Evolutionary conservation across 2,329 filamentous ascomycete genomes (phyloP), one percentile per base, ranked within the genome.

Genomic region (Westerdykella ornata): DNA sequence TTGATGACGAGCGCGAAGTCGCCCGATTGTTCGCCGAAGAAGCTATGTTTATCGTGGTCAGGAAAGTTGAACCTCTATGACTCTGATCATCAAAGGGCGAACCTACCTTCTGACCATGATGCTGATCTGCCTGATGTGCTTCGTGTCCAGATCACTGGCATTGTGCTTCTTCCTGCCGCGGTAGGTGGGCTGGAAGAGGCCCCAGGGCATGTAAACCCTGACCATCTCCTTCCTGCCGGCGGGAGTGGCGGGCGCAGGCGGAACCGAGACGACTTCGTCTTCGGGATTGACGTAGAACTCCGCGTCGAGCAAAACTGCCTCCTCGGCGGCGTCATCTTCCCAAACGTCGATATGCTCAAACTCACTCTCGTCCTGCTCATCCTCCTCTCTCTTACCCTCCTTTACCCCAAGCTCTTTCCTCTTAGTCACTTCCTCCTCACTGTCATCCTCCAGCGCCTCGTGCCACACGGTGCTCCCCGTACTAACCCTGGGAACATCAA

Each of bases 31-130:
- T 75, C 67, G 7, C 81, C 85, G 51, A 89, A 89, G 69, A 87
- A 88, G 63, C 85, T 87, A n/a, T 17, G 30, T 15, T 15, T 51
- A 13, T 13, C 22, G 33, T 35, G 28, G 43, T 66, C 38, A 66
- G 56, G 30, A 41, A 37, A 37, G 16, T 43, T 33, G 32, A 3
- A 39, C 12, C 16, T 13, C 20, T 26, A 12, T 35, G 15, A 9
- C 12, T 14, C 8, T n/a, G 34, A 14, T 29, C 18, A 13, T 13
- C 9, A 13, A 34, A 48, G 12, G 8, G 16, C 34, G 13, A 3
- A 59, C 69, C 44, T 64, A 87, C 85, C 86, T 92, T 60, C 87
- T 71, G 73, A 85, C 84, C 86, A 92, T 89, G 44, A 92, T 72
- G 38, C 80, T 82, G 20, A 90, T 69, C 35, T 84, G 72, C 65